Evolutionary conservation across 768 basidiomycete species (phyloP).

Genomic region (Termitomyces eurrhizus): DNA sequence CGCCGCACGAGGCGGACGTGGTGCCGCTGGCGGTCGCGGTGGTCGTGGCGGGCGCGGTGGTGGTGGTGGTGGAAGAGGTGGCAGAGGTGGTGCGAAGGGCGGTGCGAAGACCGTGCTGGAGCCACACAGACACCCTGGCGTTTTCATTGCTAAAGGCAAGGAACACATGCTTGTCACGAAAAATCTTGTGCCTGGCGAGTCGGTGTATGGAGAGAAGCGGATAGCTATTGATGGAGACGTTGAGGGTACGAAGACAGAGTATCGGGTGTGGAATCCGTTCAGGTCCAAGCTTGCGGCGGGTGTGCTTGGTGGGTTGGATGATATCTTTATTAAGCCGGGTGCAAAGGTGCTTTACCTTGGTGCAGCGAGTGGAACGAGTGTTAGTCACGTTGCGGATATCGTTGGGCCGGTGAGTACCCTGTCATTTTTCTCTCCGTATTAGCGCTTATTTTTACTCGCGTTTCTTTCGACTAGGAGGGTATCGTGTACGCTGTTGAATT

Average conservation of each 20-base stretch:
- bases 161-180: conserved; percentile 96
- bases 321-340: conserved; percentile 90
- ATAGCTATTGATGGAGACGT: conserved; percentile 78
- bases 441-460: conserved; percentile 5
- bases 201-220: conserved; percentile 98
- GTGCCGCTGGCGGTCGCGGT: conserved; percentile 39
- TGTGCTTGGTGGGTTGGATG: conserved; percentile 90
- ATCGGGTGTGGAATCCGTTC: conserved; percentile 99
- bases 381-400: conserved; percentile 98
- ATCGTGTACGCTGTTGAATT: conserved; percentile 99
- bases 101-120: conserved; percentile 90
- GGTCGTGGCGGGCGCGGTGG: conserved; percentile 43
- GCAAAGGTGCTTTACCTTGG: conserved; percentile 97
- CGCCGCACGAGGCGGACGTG: conserved; percentile 30
- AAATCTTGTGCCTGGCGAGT: conserved; percentile 96
- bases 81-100: conserved; percentile 69
- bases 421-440: not conserved
- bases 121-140: conserved; percentile 90
- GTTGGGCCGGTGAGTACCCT: conserved; percentile 79
- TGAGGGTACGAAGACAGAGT: conserved; percentile 88
- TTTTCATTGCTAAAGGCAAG: conserved; percentile 98
- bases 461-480: conserved; percentile 61
- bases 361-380: conserved; percentile 96
- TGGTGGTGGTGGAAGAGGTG: conserved; percentile 52
- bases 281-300: conserved; percentile 95